phyloP scores from a whole-genome alignment of 345 rosid genomes.

The Luvunga scandens region DNA sequence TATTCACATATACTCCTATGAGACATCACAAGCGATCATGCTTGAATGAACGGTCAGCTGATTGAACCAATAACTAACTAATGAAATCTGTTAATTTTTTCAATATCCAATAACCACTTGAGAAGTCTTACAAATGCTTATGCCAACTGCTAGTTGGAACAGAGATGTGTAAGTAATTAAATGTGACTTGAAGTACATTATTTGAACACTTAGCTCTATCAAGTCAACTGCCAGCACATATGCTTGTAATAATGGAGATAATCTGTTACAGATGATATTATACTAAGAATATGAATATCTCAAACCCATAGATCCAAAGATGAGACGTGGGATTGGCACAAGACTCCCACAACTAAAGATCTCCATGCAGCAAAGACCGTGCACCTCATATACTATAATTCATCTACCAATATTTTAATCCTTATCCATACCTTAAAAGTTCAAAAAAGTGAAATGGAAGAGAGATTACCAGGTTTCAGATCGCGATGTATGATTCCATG shows the following conservation, averaged over 20 bases:
- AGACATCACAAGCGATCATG: not conserved
- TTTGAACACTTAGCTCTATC: not conserved
- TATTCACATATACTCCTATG: not conserved
- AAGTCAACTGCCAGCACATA: not conserved
- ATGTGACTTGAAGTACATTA: not conserved
- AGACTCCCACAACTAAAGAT: constrained; percentile 30
- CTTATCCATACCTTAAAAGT: not conserved
- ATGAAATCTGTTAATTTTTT: not conserved
- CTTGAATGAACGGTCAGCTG: not conserved
- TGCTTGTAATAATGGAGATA: not conserved
- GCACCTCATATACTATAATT: constrained; percentile 24
- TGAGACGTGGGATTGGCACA: constrained; percentile 28
- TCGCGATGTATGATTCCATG: constrained; percentile 98
- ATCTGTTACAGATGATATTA: not conserved
- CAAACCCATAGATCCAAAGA: not conserved
- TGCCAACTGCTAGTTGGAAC: not conserved
- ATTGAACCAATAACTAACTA: not conserved
- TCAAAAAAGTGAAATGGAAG: constrained; percentile 1
- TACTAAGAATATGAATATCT: not conserved
- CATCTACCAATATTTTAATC: constrained; percentile 14
- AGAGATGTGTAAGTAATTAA: not conserved
- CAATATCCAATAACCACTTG: not conserved
- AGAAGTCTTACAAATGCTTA: not conserved
- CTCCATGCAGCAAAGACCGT: constrained; percentile 15
- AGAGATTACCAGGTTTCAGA: constrained; percentile 78